Conservation (phyloP, 306 rosid species). For the Vigna unguiculata region DNA sequence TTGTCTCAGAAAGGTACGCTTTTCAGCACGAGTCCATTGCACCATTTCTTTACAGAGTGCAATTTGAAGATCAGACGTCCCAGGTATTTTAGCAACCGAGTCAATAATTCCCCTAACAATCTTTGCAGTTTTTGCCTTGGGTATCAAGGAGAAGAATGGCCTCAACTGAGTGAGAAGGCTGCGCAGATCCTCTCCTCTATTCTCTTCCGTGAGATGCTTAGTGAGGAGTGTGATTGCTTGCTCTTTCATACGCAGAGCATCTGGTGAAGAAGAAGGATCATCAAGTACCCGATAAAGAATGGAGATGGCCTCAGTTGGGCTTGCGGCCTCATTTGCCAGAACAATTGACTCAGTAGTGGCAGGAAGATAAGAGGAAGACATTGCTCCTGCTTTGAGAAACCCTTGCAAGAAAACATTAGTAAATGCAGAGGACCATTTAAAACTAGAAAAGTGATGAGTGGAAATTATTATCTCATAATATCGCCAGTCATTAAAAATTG, state of each 20-base stretch:
- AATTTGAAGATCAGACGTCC: slow-evolving; percentile 86
- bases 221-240: slow-evolving; percentile 80
- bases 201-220: slow-evolving; percentile 81
- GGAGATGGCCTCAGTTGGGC: slow-evolving; percentile 73
- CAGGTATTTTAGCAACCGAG: slow-evolving; percentile 87
- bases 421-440: slow-evolving; percentile 30
- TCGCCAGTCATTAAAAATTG: background rate
- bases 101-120: slow-evolving; percentile 89
- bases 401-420: slow-evolving; percentile 52
- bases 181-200: slow-evolving; percentile 89
- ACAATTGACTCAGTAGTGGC: slow-evolving; percentile 78
- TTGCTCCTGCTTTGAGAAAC: slow-evolving; percentile 45
- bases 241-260: slow-evolving; percentile 87
- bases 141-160: slow-evolving; percentile 92
- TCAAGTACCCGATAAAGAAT: slow-evolving; percentile 80
- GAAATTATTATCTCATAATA: slow-evolving; percentile 16
- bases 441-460: slow-evolving; percentile 1
- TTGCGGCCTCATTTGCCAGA: slow-evolving; percentile 74
- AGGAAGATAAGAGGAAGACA: slow-evolving; percentile 83
- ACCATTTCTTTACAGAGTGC: slow-evolving; percentile 94
- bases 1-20: slow-evolving; percentile 91
- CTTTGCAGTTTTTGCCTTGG: slow-evolving; percentile 95
- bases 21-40: slow-evolving; percentile 91
- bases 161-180: slow-evolving; percentile 89
- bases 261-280: slow-evolving; percentile 82